Base-by-base conservation (phyloP, 2,329 filamentous ascomycete genomes). In the Fusarium staphyleae region DNA sequence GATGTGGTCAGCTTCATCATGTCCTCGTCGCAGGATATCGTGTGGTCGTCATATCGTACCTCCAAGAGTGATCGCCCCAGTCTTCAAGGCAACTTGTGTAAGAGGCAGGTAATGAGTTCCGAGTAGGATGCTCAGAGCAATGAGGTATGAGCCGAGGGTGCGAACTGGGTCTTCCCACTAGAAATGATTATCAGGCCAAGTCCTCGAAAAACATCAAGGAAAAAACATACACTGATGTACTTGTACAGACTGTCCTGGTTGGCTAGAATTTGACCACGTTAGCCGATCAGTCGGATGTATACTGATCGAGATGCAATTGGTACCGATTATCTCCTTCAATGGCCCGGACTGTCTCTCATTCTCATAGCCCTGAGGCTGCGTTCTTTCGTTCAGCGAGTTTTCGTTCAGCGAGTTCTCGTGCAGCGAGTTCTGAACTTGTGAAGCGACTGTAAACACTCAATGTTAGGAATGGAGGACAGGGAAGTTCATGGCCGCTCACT, bases 211-310 rank as follows among this genome's bases (percentile, higher is more conserved):
- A 18, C 7, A 2, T 1, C 4, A 2, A 10, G 5, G 11, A 2
- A n/a, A 3, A 10, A 3, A 43, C 58, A 3, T 52, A 65, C 62
- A 3, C 61, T 65, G 48, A 65, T 60, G 49, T 65, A 65, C 28
- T 58, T 65, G 52, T 65, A 65, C 0, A 65, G 61, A 5, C 62
- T 65, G 28, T 65, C 61, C 18, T 65, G 61, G 5, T 65, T 46
- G 4, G 52, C 62, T 63, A 28, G 5, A 3, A 1, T 12, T 7
- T 40, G 2, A 6, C 5, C 1, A 1, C 16, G n/a, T 55, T 3
- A 61, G 48, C 15, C 13, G 3, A 1, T 5, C 10, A 14, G 4
- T 24, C 14, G 24, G 7, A 13, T 4, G 6, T 11, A n/a, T 34
- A 1, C 14, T 26, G 28, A 14, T 11, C 11, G 2, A 5, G 26